Conservation (phyloP, 768 basidiomycete species). For the Vararia minispora region DNA sequence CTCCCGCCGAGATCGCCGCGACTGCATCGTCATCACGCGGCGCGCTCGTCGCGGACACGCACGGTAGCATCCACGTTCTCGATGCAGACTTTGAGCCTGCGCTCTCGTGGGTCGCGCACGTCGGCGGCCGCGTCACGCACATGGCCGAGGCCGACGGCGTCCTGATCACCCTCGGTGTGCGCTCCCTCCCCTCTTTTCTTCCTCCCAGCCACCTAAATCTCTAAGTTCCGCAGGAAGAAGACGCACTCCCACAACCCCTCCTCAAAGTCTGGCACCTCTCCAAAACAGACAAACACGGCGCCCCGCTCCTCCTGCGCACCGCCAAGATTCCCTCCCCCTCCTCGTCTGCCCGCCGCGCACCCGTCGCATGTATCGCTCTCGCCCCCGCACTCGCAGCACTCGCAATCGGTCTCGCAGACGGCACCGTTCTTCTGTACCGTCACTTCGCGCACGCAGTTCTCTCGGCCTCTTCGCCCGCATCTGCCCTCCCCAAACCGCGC, state of each 20-base stretch:
- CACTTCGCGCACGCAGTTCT: conserved; percentile 86
- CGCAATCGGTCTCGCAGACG: conserved; percentile 90
- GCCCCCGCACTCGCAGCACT: conserved; percentile 73
- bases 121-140: conserved; percentile 73
- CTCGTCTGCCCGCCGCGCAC: conserved; percentile 50
- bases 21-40: conserved; percentile 53
- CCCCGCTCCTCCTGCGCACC: conserved; percentile 59
- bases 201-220: conserved; percentile 1
- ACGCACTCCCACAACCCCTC: conserved; percentile 48
- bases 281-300: conserved; percentile 50
- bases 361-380: conserved; percentile 53
- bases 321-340: conserved; percentile 70
- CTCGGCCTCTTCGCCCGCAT: conserved; percentile 49
- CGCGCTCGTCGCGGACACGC: conserved; percentile 72
- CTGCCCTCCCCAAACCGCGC: conserved; percentile 76
- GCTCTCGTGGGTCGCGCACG: conserved; percentile 72
- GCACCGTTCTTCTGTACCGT: conserved; percentile 83
- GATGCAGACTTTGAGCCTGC: conserved; percentile 62
- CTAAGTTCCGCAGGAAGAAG: conserved; percentile 53
- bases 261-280: conserved; percentile 87
- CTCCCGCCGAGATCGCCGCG: conserved; percentile 63
- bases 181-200: conserved; percentile 20
- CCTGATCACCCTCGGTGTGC: conserved; percentile 81
- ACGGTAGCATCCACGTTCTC: conserved; percentile 72
- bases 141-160: conserved; percentile 75